Percentiles rank a stretch among this genome's conserved stretches.
phyloP scores from a whole-genome alignment of 768 basidiomycete species.

The Fomitopsis pulvina region DNA sequence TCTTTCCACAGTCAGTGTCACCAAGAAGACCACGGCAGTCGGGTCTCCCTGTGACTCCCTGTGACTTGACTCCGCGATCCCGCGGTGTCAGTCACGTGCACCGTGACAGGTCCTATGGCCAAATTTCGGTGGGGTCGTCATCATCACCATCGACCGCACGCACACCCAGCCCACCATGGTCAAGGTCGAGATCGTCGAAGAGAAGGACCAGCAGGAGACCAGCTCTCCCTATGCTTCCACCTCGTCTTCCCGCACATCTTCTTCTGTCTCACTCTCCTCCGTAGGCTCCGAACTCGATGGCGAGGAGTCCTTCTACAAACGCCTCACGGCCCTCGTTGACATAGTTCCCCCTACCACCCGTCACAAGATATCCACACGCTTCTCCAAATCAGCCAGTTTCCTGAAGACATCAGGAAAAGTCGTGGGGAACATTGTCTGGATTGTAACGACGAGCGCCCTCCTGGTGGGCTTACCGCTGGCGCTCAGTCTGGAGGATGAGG shows the following conservation, averaged over 20 bases:
- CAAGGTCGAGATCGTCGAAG: constrained; percentile 86
- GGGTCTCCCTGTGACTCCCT: constrained; percentile 3
- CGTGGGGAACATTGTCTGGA: constrained; percentile 88
- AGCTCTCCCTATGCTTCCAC: constrained; percentile 69
- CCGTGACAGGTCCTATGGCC: background rate
- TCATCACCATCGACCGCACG: constrained; percentile 6
- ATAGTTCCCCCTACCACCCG: constrained; percentile 92
- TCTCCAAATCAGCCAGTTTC: constrained; percentile 55
- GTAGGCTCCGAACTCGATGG: constrained; percentile 62
- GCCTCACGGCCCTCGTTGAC: constrained; percentile 87
- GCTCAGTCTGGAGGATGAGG: constrained; percentile 92
- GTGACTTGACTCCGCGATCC: no score
- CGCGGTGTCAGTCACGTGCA: constrained; percentile 2
- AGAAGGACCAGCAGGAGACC: constrained; percentile 54
- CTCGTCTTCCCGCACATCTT: constrained; percentile 67
- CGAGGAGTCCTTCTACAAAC: constrained; percentile 85
- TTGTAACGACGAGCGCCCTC: constrained; percentile 88
- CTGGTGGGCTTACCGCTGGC: constrained; percentile 92
- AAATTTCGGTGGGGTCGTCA: constrained; percentile 1
- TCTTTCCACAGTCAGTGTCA: background rate
- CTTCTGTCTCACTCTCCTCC: constrained; percentile 72
- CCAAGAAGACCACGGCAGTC: background rate
- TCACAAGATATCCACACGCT: constrained; percentile 56
- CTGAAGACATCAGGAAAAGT: constrained; percentile 63
- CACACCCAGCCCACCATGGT: constrained; percentile 55